A percentile compares a stretch with the other conserved stretches of the same genome.
These are phyloP conservation scores for Aristolochia contorta DNA, from an alignment of 164 flowering plant genomes.

Conservation along the genomic window DNA sequence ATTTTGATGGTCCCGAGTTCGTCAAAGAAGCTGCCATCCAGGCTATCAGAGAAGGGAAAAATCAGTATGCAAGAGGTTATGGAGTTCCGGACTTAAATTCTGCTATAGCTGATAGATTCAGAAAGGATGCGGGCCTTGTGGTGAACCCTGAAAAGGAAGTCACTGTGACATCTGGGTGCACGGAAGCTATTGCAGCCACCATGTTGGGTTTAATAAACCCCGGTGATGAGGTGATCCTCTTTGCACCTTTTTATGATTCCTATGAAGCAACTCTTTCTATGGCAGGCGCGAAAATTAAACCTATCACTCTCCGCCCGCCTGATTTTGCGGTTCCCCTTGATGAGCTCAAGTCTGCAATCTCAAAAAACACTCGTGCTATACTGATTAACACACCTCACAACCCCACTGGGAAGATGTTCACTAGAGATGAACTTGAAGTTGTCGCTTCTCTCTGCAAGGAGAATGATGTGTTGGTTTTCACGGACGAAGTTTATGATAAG, in stretches of 20 bases:
- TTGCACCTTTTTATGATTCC: conserved; percentile 96
- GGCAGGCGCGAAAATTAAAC: conserved; percentile 80
- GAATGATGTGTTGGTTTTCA: conserved; percentile 74
- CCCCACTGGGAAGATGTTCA: conserved; percentile 95
- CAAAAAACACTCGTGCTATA: conserved; percentile 78
- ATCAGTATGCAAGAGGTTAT: conserved; percentile 92
- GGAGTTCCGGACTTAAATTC: conserved; percentile 83
- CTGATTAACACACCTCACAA: conserved; percentile 90
- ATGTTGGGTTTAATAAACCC: conserved; percentile 89
- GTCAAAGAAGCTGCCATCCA: conserved; percentile 95
- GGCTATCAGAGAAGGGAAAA: conserved; percentile 84
- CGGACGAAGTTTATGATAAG: conserved; percentile 95
- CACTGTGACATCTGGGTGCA: conserved; percentile 95
- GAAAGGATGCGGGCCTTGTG: conserved; percentile 69
- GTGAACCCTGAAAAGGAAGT: conserved; percentile 94
- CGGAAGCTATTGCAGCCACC: conserved; percentile 98
- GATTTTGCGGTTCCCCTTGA: conserved; percentile 72
- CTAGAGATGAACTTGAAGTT: conserved; percentile 55
- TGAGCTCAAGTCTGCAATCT: conserved; percentile 56
- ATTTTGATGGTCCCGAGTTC: conserved; percentile 97
- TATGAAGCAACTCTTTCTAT: conserved; percentile 91
- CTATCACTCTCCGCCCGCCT: conserved; percentile 78
- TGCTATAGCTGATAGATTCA: conserved; percentile 72
- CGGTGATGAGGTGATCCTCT: conserved; percentile 87
- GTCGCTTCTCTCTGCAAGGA: conserved; percentile 81